Conservation (phyloP, 352 stramenopile species). For the Globisporangium alternatum region DNA sequence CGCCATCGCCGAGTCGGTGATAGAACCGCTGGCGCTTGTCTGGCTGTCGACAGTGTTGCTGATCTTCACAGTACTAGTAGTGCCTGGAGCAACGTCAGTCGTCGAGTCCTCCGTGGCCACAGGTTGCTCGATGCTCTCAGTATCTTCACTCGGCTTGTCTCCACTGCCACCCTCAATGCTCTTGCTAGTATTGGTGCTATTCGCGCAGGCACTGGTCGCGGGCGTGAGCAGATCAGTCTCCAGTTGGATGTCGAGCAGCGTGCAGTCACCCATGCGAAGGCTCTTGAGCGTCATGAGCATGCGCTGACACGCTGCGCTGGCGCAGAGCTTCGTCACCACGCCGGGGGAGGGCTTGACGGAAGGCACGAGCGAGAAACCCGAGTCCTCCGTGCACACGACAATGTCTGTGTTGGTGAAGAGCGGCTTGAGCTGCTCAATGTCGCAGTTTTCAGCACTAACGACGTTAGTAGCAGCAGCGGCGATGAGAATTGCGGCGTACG, state of each 20-base stretch:
- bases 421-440: background rate
- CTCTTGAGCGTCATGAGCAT: conserved; percentile 18
- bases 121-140: background rate
- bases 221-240: conserved; percentile 23
- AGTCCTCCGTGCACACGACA: conserved; percentile 17
- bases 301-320: conserved; percentile 17
- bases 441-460: background rate
- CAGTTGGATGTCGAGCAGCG: conserved; percentile 18
- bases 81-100: background rate
- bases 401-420: background rate
- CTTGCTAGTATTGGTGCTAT: background rate
- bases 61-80: background rate
- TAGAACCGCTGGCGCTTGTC: background rate
- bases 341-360: conserved; percentile 5
- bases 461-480: background rate
- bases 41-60: background rate
- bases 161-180: background rate
- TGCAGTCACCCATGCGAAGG: conserved; percentile 25
- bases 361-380: conserved; percentile 20
- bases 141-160: background rate
- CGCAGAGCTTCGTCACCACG: conserved; percentile 21
- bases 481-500: background rate
- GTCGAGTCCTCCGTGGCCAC: background rate
- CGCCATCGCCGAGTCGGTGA: background rate
- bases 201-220: conserved; percentile 3